These are phyloP conservation scores for Agrocybe chaxingu DNA, from an alignment of 768 basidiomycete species.

Conservation along the genomic window DNA sequence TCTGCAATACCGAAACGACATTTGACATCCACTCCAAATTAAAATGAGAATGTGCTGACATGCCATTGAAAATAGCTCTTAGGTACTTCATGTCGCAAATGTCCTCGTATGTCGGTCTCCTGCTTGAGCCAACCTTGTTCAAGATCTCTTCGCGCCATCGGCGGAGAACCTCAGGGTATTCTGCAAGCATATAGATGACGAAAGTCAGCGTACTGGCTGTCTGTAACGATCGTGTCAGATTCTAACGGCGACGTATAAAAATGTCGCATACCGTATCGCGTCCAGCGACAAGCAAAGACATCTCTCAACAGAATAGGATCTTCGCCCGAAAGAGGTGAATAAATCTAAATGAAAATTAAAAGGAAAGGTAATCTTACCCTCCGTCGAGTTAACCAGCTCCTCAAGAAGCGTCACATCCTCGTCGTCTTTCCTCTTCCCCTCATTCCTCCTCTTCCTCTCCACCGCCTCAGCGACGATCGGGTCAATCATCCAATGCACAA, in stretches of 20 bases:
- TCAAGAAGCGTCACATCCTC: constrained; percentile 36
- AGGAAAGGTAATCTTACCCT: constrained; percentile 10
- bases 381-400: constrained; percentile 40
- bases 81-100: no score
- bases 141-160: no score
- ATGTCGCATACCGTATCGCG: constrained; percentile 27
- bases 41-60: no score
- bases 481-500: constrained; percentile 43
- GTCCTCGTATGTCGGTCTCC: no score
- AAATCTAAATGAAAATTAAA: no score
- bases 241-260: no score
- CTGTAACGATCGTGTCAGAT: no score
- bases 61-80: no score
- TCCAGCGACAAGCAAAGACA: constrained; percentile 42
- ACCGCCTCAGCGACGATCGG: constrained; percentile 44
- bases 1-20: no score
- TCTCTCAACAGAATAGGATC: constrained; percentile 34
- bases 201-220: constrained; percentile 43
- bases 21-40: no score
- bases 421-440: constrained; percentile 23
- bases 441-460: constrained; percentile 23
- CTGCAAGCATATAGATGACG: constrained; percentile 41
- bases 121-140: no score
- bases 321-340: no score
- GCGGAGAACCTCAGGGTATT: constrained; percentile 37